A percentile compares a stretch with the other conserved stretches of the same genome.
Conservation (phyloP, 2,329 filamentous ascomycete species). For the Magnaporthiopsis rhizophila region DNA sequence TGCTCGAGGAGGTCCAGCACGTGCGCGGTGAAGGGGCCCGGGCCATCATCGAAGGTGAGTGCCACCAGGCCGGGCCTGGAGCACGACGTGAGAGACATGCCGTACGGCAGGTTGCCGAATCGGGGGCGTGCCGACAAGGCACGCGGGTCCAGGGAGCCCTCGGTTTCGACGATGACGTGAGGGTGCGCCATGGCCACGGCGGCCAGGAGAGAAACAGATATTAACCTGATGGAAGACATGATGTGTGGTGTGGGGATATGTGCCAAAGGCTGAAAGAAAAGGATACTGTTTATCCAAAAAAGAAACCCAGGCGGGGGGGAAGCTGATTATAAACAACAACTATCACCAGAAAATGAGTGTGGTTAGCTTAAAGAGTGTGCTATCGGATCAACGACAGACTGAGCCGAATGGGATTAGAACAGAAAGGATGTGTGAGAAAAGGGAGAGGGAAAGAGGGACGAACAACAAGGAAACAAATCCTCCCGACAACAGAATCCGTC, state of each 20-base stretch:
- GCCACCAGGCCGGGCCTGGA: constrained; percentile 20
- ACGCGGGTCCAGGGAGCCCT: background rate
- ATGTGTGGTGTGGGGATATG: background rate
- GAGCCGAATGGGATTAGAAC: background rate
- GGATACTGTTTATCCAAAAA: background rate
- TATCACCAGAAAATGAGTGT: background rate
- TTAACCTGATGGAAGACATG: background rate
- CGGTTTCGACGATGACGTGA: background rate
- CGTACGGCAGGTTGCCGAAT: constrained; percentile 21
- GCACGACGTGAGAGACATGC: constrained; percentile 25
- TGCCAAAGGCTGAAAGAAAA: background rate
- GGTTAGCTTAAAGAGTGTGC: background rate
- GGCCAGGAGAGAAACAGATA: background rate
- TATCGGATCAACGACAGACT: background rate
- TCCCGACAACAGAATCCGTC: background rate
- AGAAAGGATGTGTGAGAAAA: background rate
- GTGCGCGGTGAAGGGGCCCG: constrained; percentile 23
- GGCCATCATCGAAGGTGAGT: constrained; percentile 31
- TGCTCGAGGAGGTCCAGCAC: constrained; percentile 27
- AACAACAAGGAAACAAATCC: background rate
- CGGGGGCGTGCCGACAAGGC: constrained; percentile 16
- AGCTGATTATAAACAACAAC: background rate
- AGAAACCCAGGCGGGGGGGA: background rate
- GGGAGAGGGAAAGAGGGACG: background rate
- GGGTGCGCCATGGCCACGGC: background rate